phyloP scores from a whole-genome alignment of 2,329 filamentous ascomycete genomes.

The Huntiella savannae region DNA sequence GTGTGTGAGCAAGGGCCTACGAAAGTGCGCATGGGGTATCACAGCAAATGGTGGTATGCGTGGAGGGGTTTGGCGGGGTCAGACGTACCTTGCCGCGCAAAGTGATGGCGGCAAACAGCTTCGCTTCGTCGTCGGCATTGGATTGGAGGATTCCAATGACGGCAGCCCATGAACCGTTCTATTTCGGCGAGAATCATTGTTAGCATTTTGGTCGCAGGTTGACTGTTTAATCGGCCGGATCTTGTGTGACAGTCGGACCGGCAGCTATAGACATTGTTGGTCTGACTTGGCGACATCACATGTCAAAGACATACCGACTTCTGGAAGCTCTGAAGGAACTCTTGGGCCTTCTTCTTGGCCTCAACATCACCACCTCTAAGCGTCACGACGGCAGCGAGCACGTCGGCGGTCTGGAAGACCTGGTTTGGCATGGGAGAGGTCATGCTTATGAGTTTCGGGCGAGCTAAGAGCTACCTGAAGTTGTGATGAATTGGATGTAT shows the following conservation, averaged over 20 bases:
- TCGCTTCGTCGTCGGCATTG: conserved; percentile 61
- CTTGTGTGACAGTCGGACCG: no score
- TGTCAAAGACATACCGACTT: conserved; percentile 53
- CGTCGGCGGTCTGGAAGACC: conserved; percentile 53
- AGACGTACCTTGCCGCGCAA: conserved; percentile 76
- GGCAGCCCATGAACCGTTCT: conserved; percentile 82
- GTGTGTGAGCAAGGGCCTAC: neutral
- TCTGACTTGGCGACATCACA: neutral
- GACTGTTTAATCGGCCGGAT: no score
- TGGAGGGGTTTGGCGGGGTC: neutral
- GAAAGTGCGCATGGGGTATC: neutral
- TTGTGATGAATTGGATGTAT: no score
- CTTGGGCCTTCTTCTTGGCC: conserved; percentile 75
- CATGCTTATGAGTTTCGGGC: conserved; percentile 2
- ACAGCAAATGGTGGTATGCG: neutral
- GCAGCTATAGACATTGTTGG: conserved; percentile 3
- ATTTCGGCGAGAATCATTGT: conserved; percentile 7
- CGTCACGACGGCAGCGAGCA: conserved; percentile 73
- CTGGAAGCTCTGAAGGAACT: conserved; percentile 86
- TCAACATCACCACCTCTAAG: conserved; percentile 74
- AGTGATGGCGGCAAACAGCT: conserved; percentile 90
- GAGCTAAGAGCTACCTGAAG: no score
- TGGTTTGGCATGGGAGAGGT: conserved; percentile 23
- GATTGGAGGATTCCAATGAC: conserved; percentile 77
- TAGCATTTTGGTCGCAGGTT: no score